These are phyloP conservation scores for Fusarium poae DNA, from an alignment of 2,329 filamentous ascomycete genomes.

Conservation along the genomic window DNA sequence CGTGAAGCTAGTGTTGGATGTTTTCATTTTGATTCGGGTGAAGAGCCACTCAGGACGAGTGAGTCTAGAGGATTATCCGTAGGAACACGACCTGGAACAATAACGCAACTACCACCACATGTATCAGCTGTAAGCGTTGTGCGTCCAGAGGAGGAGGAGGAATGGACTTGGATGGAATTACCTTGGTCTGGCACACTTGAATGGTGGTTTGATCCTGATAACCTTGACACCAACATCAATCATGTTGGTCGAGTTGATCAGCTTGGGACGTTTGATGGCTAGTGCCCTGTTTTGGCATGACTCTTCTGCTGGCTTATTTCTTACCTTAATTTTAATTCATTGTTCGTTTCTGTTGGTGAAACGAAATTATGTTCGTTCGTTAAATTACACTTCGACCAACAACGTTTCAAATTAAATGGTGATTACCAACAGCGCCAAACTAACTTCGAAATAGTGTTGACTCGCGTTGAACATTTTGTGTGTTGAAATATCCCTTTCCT, in stretches of 20 bases:
- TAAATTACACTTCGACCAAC: neutral
- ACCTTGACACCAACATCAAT: conserved; percentile 3
- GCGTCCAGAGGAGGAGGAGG: neutral
- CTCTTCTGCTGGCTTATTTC: neutral
- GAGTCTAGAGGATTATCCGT: neutral
- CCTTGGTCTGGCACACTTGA: conserved; percentile 18
- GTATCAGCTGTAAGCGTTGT: neutral
- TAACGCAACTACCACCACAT: neutral
- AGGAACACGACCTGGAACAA: neutral
- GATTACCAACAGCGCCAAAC: neutral
- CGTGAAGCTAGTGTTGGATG: conserved; percentile 13
- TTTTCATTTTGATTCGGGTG: conserved; percentile 10
- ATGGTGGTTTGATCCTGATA: conserved; percentile 29
- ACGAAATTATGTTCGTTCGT: neutral
- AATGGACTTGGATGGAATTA: neutral
- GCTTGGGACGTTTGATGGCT: neutral
- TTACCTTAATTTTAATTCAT: neutral
- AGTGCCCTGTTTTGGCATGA: neutral
- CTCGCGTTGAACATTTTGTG: neutral
- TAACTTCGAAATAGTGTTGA: neutral
- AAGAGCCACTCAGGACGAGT: neutral
- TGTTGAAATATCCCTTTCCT: neutral
- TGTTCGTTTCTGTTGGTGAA: neutral
- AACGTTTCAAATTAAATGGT: neutral
- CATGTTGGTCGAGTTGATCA: neutral